Conservation (phyloP, 2,329 filamentous ascomycete genomes). For the Xylariaceae sp. region DNA sequence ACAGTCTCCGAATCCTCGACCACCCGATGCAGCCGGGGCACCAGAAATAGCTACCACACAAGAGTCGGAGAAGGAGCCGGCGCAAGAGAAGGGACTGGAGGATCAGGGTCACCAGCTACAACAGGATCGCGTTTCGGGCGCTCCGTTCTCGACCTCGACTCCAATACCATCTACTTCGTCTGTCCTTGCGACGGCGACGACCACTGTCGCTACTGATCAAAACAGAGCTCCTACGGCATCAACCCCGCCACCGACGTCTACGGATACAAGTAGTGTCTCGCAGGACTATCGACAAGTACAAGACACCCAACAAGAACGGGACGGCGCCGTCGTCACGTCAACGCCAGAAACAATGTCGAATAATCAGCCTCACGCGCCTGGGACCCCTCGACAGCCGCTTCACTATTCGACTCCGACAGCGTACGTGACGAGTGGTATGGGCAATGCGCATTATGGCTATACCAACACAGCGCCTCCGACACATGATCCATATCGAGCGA, state of each 20-base stretch:
- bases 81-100: conserved; percentile 33
- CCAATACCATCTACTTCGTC: conserved; percentile 24
- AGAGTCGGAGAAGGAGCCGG: conserved; percentile 37
- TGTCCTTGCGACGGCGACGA: conserved; percentile 20
- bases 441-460: conserved; percentile 41
- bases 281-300: conserved; percentile 22
- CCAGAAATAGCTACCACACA: conserved; percentile 32
- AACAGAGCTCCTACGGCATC: conserved; percentile 13
- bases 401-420: conserved; percentile 37
- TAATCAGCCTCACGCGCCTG: conserved; percentile 37
- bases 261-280: conserved; percentile 23
- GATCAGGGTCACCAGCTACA: conserved; percentile 31
- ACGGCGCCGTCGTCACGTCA: conserved; percentile 28
- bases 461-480: conserved; percentile 30
- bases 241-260: conserved; percentile 24
- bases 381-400: conserved; percentile 37
- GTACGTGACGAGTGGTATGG: conserved; percentile 37
- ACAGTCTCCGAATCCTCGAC: conserved; percentile 32
- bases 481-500: conserved; percentile 47
- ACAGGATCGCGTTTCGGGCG: conserved; percentile 28
- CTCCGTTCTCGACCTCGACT: conserved; percentile 26
- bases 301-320: conserved; percentile 26
- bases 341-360: conserved; percentile 40
- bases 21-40: conserved; percentile 34
- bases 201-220: conserved; percentile 28